Base-by-base conservation (phyloP, 2,329 filamentous ascomycete genomes). In the Beauveria australis region DNA sequence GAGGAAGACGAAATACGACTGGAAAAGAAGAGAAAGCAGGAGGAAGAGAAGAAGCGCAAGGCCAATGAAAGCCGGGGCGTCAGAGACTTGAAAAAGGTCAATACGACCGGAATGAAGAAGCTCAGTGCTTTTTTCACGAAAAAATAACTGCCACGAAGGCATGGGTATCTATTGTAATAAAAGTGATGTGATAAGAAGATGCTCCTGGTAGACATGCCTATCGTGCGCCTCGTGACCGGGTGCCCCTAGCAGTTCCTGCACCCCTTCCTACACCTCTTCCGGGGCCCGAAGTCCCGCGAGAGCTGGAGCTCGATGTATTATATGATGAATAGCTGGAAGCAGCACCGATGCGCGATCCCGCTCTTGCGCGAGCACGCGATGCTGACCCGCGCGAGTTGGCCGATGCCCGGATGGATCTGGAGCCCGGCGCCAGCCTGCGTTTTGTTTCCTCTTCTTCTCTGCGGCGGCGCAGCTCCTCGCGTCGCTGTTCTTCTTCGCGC, bases 31-130 rank as follows among this genome's bases (percentile, higher is more conserved):
- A 80, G 88, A 48, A 92, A 87, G 72, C 85, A 88, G 75, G 92
- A 96, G 55, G 93, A 96, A 63, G 92, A 96, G 62, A 92, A 96
- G 62, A 89, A 88, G 76, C 88, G 85, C 72, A 92, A 95, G 76
- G 84, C 83, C 3, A 79, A 78, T 26, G 83, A 90, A 75, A 94
- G 89, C 64, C 81, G 86, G 30, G 92, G 85, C 0, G 85, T 97
- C 1, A 87, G 86, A 70, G 83, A 92, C 53, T 72, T 99, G 69
- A 89, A 89, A 72, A 99, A 97, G 76, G 93, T 92, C 53, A 89
- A 97, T 74, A 92, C 89, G 0, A 84, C 76, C 24, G 94, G 94
- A 1, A 99, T 99, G 94, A 94, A 89, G 81, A 99, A 97, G 79
- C 83, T 99, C 83, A 96, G 90, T 71, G 84, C 87, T 63, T 99